Evolutionary conservation across 2,329 filamentous ascomycete species (phyloP), one percentile per base, ranked within the genome.

Genomic region (Coleophoma eucalyptorum): DNA sequence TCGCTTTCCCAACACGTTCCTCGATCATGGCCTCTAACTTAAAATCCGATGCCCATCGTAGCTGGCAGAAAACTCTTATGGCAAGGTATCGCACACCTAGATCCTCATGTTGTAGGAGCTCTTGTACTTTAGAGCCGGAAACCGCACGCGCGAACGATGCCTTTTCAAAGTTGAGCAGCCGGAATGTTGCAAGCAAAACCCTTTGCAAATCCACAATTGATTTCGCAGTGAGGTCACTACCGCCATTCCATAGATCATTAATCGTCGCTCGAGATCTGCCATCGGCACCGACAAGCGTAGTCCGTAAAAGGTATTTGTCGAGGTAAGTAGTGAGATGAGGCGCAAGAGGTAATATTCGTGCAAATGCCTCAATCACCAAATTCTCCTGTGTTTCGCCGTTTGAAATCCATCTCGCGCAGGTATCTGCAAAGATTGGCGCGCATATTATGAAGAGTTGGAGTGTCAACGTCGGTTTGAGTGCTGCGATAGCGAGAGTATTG

Each of bases 271-370:
- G 37, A 31, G 13, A 33, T 65, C 55, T 57, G 57, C 50, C 21
- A 26, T 53, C 50, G 67, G 64, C 53, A 68, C 60, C 57, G 57
- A 55, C 62, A 11, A 48, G 41, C 13, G 49, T 32, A 20, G 43
- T 46, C 13, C 16, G 35, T 34, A 40, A 48, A 15, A 71, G 58
- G 53, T 67, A 66, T 62, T 75, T 74, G 69, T 85, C 80, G 55
- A 90, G 79, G 66, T 91, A 89, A 53, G 84, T 80, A 48, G 86
- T 83, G 41, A 97, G 76, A 65, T 93, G 83, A 46, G 90, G 88
- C 58, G 89, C 88, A 74, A 94, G 86, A 16, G 90, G 89, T 60
- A 97, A 68, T 55, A 96, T 78, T 62, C 88, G 81, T 54, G 89
- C 87, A 71, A 96, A 88, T 32, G 89, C 86, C 50, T 85, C 79